A percentile compares a stretch with the other conserved stretches of the same genome.
Evolutionary conservation across 192 early-diverging fungal genomes (phyloP).

Genomic region (Umbelopsis isabellina): DNA sequence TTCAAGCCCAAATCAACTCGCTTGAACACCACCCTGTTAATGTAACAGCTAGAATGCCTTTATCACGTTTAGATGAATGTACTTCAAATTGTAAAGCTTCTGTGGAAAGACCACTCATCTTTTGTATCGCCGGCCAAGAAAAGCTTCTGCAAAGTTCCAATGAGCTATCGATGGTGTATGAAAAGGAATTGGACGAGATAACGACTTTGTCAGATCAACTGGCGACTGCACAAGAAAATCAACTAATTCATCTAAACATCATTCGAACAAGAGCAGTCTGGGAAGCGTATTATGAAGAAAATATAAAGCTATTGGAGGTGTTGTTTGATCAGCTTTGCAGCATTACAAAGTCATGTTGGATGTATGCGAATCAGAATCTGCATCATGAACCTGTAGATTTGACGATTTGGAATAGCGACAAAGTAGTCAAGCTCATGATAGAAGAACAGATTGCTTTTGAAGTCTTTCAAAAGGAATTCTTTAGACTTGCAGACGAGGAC

Average conservation of each 20-base stretch:
- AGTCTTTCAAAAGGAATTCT: not conserved
- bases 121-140: no score
- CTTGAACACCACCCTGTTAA: not conserved
- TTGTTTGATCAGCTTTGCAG: not conserved
- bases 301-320: not conserved
- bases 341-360: not conserved
- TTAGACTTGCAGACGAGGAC: no score
- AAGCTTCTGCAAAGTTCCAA: no score
- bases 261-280: not conserved
- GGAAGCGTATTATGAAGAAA: not conserved
- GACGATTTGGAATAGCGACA: not conserved
- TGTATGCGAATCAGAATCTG: not conserved
- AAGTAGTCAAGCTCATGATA: not conserved
- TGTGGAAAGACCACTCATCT: no score
- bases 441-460: conserved; percentile 4
- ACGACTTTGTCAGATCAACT: not conserved
- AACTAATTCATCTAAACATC: not conserved
- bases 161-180: no score
- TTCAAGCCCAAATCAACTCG: not conserved
- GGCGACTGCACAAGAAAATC: not conserved
- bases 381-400: not conserved
- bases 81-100: no score
- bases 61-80: not conserved
- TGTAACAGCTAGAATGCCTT: not conserved
- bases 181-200: not conserved